phyloP scores from a whole-genome alignment of 2,329 filamentous ascomycete genomes.

The Biscogniauxia sp. region DNA sequence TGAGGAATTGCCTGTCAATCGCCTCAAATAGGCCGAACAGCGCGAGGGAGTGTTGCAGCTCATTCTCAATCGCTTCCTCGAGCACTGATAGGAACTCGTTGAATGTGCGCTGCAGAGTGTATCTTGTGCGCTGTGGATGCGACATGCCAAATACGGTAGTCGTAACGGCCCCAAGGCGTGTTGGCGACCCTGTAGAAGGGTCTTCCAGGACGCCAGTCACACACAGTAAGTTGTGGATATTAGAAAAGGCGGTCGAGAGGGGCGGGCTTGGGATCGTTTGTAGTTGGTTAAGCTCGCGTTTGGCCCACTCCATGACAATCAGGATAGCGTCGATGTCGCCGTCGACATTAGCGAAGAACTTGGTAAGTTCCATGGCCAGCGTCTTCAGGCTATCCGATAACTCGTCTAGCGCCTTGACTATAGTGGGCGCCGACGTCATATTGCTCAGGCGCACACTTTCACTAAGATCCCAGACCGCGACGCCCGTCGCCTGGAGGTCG shows the following conservation, averaged over 20 bases:
- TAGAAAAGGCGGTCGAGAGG: slow-evolving; percentile 73
- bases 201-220: slow-evolving; percentile 60
- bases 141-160: slow-evolving; percentile 77
- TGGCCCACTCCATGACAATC: slow-evolving; percentile 95
- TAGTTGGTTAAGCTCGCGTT: slow-evolving; percentile 74
- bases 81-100: slow-evolving; percentile 82
- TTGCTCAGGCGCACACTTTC: slow-evolving; percentile 87
- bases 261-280: slow-evolving; percentile 59
- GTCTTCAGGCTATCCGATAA: slow-evolving; percentile 83
- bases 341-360: slow-evolving; percentile 91
- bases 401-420: slow-evolving; percentile 81
- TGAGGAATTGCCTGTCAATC: slow-evolving; percentile 87
- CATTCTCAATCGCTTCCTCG: slow-evolving; percentile 83
- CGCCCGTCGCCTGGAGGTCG: slow-evolving; percentile 84
- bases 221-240: slow-evolving; percentile 75
- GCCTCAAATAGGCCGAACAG: slow-evolving; percentile 89
- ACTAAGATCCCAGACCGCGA: slow-evolving; percentile 91
- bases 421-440: slow-evolving; percentile 84
- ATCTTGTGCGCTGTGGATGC: slow-evolving; percentile 74
- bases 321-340: slow-evolving; percentile 90
- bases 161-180: slow-evolving; percentile 65
- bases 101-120: slow-evolving; percentile 82
- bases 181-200: slow-evolving; percentile 54
- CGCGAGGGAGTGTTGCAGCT: slow-evolving; percentile 75
- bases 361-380: slow-evolving; percentile 79